Evolutionary conservation across 1,284 basidiomycete species (phyloP).

Genomic region (Hymenochaete sp.): DNA sequence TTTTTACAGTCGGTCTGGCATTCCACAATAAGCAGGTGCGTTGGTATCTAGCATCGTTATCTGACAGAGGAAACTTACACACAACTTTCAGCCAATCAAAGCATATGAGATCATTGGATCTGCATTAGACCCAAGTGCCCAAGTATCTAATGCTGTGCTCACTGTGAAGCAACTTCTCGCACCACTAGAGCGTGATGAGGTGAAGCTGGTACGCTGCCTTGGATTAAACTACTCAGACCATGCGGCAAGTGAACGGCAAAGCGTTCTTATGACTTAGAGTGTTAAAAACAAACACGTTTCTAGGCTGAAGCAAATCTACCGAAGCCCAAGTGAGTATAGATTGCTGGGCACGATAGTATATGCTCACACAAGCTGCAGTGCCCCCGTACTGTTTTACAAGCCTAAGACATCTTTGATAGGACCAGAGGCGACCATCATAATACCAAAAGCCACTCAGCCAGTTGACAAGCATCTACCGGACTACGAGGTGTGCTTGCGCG

Average conservation of each 20-base stretch:
- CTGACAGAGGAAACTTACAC: too few species aligned
- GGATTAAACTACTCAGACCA: slow-evolving; percentile 78
- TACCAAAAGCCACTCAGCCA: slow-evolving; percentile 64
- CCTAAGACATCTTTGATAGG: slow-evolving; percentile 65
- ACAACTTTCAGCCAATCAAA: slow-evolving; percentile 45
- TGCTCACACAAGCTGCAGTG: slow-evolving; percentile 30
- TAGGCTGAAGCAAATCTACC: slow-evolving; percentile 60
- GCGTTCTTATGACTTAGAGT: not conserved
- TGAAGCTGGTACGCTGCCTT: slow-evolving; percentile 66
- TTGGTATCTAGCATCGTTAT: too few species aligned
- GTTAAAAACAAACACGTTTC: not conserved
- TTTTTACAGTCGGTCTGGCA: slow-evolving; percentile 55
- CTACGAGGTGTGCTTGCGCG: slow-evolving; percentile 46
- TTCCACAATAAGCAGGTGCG: too few species aligned
- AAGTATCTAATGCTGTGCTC: slow-evolving; percentile 51
- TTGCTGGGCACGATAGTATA: not conserved
- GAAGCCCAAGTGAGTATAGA: slow-evolving; percentile 45
- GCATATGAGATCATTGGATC: slow-evolving; percentile 64
- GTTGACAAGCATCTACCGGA: slow-evolving; percentile 68
- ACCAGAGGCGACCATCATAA: slow-evolving; percentile 54
- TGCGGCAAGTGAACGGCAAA: slow-evolving; percentile 41
- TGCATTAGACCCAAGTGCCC: slow-evolving; percentile 52
- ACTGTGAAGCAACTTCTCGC: slow-evolving; percentile 65
- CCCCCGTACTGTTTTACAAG: slow-evolving; percentile 76
- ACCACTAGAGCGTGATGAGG: slow-evolving; percentile 57